Evolutionary conservation across 768 basidiomycete species (phyloP), one percentile per base, ranked within the genome.

Genomic region (Leccinum aurantiacum): DNA sequence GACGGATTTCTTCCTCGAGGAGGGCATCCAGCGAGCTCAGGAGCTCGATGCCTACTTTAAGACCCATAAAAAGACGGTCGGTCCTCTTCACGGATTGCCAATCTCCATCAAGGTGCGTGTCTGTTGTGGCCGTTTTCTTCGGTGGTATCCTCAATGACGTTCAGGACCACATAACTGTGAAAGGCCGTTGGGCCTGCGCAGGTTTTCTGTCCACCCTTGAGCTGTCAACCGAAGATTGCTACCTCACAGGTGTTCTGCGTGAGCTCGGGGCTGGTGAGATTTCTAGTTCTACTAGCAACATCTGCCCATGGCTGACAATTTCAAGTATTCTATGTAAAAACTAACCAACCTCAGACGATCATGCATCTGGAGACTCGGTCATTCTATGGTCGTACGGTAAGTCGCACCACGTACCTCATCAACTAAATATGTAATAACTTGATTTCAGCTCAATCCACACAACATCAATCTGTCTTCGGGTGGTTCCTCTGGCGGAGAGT

Each of bases 401-500:
- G 67, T 56, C 24, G 17, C 14, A 13, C 6, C 15, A 22, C 52
- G 14, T n/a, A 0, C 1, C 3, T 1, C 9, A 3, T 17, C 7
- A 17, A 44, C 11, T 48, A 9, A 22, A n/a, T 38, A 19, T 7
- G 29, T 17, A 11, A 14, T 63, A 7, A 60, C 49, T 19, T 33
- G n/a, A 24, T 51, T 52, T 46, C 71, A 82, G 49, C 65, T 74
- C 31, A 82, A 84, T 58, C 83, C 83, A 1, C 67, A 72, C 68
- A 82, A 83, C 61, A 69, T 75, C 2, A 52, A 69, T 11, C 67
- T 82, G 24, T 80, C 78, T 0, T 67, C 76, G 1, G 83, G 84
- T 13, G 84, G 84, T n/a, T 82, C 81, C 10, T 79, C 79, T 2
- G 83, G 83, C 7, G 83, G 83, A 33, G 83, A 82, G 66, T 74